phyloP scores from a whole-genome alignment of 805 yeast genomes.

The Candida boidinii region DNA sequence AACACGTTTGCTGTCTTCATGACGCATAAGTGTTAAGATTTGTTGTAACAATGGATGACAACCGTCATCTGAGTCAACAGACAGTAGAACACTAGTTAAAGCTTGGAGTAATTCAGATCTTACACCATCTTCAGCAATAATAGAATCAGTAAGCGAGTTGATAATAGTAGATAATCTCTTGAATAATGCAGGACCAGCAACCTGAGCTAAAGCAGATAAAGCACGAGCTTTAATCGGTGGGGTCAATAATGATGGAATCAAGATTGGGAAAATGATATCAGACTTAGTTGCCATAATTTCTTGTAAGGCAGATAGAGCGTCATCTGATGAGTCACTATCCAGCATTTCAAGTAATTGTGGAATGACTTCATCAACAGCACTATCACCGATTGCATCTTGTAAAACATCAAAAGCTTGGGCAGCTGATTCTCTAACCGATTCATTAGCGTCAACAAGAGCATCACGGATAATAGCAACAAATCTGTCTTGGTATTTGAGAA shows the following conservation, averaged over 20 bases:
- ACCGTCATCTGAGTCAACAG: slow-evolving; percentile 73
- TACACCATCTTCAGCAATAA: slow-evolving; percentile 27
- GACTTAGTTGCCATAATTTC: slow-evolving; percentile 89
- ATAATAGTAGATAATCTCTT: slow-evolving; percentile 66
- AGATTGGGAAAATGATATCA: slow-evolving; percentile 86
- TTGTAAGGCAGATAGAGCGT: slow-evolving; percentile 79
- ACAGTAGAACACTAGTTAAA: slow-evolving; percentile 59
- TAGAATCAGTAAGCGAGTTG: slow-evolving; percentile 60
- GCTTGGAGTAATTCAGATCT: slow-evolving; percentile 37
- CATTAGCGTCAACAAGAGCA: slow-evolving; percentile 68
- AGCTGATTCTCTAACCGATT: slow-evolving; percentile 80
- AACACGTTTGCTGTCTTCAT: slow-evolving; percentile 61
- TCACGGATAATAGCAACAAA: slow-evolving; percentile 70
- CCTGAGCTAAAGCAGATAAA: slow-evolving; percentile 77
- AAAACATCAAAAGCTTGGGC: slow-evolving; percentile 85
- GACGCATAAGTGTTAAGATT: slow-evolving; percentile 63
- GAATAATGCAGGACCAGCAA: slow-evolving; percentile 78
- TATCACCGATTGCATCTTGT: slow-evolving; percentile 73
- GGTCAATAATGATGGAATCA: slow-evolving; percentile 74
- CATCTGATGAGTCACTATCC: slow-evolving; percentile 48
- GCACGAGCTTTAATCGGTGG: slow-evolving; percentile 90
- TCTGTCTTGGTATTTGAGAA: slow-evolving; percentile 54
- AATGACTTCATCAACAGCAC: slow-evolving; percentile 79
- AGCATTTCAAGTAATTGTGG: slow-evolving; percentile 74
- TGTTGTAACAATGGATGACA: slow-evolving; percentile 80